Evolutionary conservation across 2,329 filamentous ascomycete genomes (phyloP), one percentile per base, ranked within the genome.

Genomic region (Pseudogymnoascus sp.): DNA sequence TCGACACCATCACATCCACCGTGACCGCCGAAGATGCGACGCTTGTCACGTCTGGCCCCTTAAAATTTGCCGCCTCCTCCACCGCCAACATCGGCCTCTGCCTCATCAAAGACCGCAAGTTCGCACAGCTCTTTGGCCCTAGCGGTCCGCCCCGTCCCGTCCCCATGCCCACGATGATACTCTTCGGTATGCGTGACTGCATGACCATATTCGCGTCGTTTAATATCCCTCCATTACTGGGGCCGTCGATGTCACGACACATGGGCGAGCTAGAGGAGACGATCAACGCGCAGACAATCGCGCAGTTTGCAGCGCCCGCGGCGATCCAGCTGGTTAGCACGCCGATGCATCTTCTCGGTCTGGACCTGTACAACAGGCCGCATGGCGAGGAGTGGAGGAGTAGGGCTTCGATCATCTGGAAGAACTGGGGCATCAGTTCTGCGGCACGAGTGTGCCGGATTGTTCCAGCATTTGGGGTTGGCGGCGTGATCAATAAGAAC

Each of bases 131-230:
- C 71, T 96, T 96, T 74, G 90, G 90, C 11, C 85, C 88, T 0
- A 77, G 78, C 0, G 80, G 75, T 63, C 73, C 78, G 0, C 82
- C 76, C 10, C 79, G 81, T 15, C 76, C 81, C 26, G 88, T 96
- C 0, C 87, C 90, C 0, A 76, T 85, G 33, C 79, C 88, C 1
- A 90, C 87, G 7, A 95, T 92, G 76, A 78, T 82, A 0, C 84
- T 96, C 64, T 97, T 96, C 79, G 87, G 90, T 2, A 72, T 88
- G 63, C 86, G 93, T 69, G 93, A 97, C 77, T 91, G 88, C 76
- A 78, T 96, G 66, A 96, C 93, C 61, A 92, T 96, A 70, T 96
- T 96, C 74, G 91, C 91, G 4, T 90, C 86, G 11, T 97, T 97
- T 82, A 97, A 97, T 73, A 78, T 96, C 1, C 93, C 93, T 0